A percentile compares a stretch with the other conserved stretches of the same genome.
Conservation (phyloP, 139 green algal genomes). For the Prasinococcaceae sp. region DNA sequence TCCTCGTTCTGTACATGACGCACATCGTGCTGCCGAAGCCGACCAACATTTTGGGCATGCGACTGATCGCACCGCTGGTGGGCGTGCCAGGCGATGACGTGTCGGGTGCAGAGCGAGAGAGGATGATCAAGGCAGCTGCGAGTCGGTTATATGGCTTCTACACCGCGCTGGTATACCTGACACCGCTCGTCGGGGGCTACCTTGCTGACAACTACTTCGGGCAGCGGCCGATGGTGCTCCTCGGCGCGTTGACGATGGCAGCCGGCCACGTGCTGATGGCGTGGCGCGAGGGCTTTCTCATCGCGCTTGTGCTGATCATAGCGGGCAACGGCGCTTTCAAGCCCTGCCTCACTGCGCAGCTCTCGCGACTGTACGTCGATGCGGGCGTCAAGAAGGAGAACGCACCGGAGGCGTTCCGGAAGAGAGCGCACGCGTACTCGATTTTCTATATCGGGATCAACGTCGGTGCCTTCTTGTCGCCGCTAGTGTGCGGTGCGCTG, state of each 20-base stretch:
- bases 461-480: slow-evolving; percentile 16
- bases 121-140: slow-evolving; percentile 1
- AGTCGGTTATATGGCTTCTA: slow-evolving; percentile 16
- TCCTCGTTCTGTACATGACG: slow-evolving; percentile 15
- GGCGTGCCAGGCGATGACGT: too few species aligned
- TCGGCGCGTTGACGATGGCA: slow-evolving; percentile 10
- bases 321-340: slow-evolving; percentile 22
- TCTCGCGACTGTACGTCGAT: slow-evolving; percentile 10
- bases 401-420: background rate
- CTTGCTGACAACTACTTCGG: slow-evolving; percentile 9
- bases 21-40: background rate
- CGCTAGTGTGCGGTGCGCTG: slow-evolving; percentile 6
- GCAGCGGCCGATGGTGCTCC: slow-evolving; percentile 5
- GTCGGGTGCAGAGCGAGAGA: slow-evolving; percentile 14
- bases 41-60: too few species aligned
- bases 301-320: slow-evolving; percentile 8
- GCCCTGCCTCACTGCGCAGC: slow-evolving; percentile 1
- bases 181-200: slow-evolving; percentile 8
- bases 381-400: too few species aligned
- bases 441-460: slow-evolving; percentile 25
- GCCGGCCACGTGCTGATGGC: slow-evolving; percentile 12
- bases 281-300: slow-evolving; percentile 3
- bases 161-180: slow-evolving; percentile 15
- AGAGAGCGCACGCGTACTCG: slow-evolving; percentile 7
- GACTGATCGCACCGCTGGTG: too few species aligned